Base-by-base conservation (phyloP, 345 rosid species). In the Populus davidiana region DNA sequence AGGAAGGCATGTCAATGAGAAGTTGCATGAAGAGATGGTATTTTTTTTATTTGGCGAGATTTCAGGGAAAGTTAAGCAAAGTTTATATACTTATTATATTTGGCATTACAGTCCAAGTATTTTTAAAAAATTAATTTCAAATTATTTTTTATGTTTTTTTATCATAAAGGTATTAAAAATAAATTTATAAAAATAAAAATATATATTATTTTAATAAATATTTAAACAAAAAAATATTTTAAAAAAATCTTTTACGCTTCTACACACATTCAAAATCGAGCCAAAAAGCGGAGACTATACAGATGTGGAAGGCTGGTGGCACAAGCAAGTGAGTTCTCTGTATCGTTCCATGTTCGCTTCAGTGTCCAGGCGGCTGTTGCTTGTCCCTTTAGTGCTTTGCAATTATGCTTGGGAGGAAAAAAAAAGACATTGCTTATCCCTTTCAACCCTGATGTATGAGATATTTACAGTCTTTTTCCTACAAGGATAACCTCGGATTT, bases 401-500 rank as follows among this genome's bases (percentile, higher is more conserved):
- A 18, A 4, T 65, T n/a, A 65, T 31, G 33, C 39, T 4, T 3
- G 4, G 9, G 27, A 1, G 20, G 21, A 2, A 6, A 44, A 5
- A 6, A 44, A 41, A 49, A 47, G 12, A 50, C 47, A 18, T 36
- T 1, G 50, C n/a, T 10, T 16, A 21, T 38, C 12, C 18, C 47
- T 38, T 50, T 0, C 43, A 8, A 9, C 4, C 8, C 1, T 12
- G 29, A 20, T 71, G 41, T 21, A 8, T 31, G 2, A 50, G 78
- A 65, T 75, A 44, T 75, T 75, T 66, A 64, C 23, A 59, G 3
- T 33, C 27, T 13, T 25, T 44, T 43, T 64, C 17, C 12, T 72
- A 6, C 16, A 10, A 11, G 71, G 78, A 75, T 68, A 75, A 76
- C 73, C 79, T 67, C 59, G 61, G 80, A 70, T 61, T 23, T 31